A percentile compares a stretch with the other conserved stretches of the same genome.
These are phyloP conservation scores for Boletus subcaerulescens DNA, from an alignment of 768 basidiomycete species.

Conservation along the genomic window DNA sequence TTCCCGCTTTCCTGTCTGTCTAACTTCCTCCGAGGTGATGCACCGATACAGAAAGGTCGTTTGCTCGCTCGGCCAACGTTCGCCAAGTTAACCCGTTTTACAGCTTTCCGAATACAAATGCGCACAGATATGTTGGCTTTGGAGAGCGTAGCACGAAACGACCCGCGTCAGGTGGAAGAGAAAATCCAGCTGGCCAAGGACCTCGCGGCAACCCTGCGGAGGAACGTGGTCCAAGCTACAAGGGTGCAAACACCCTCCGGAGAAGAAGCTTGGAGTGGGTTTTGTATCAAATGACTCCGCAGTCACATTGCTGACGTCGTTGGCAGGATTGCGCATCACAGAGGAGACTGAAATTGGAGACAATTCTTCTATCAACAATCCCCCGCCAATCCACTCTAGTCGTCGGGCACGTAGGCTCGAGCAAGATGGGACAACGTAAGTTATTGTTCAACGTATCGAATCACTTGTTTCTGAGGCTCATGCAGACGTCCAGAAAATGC, in stretches of 20 bases:
- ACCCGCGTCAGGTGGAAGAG: constrained; percentile 48
- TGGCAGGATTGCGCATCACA: constrained; percentile 68
- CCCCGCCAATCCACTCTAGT: constrained; percentile 43
- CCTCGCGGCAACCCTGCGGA: constrained; percentile 68
- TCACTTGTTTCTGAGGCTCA: constrained; percentile 29
- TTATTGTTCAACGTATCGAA: constrained; percentile 23
- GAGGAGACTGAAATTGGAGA: constrained; percentile 83
- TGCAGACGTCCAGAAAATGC: constrained; percentile 28
- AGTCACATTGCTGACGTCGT: not conserved
- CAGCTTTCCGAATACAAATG: constrained; percentile 76
- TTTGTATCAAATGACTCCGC: not conserved
- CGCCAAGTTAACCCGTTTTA: constrained; percentile 2
- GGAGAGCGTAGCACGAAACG: constrained; percentile 38
- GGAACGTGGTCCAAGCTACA: constrained; percentile 83
- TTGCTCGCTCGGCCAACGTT: not conserved
- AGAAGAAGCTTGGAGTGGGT: constrained; percentile 59
- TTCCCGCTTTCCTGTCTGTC: not conserved
- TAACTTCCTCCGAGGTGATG: constrained; percentile 47
- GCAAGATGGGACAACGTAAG: constrained; percentile 34
- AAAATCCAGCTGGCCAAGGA: constrained; percentile 63
- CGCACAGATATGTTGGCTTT: constrained; percentile 49
- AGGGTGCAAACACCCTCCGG: constrained; percentile 37
- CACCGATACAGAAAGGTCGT: constrained; percentile 47
- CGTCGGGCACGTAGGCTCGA: constrained; percentile 47
- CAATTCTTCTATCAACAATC: constrained; percentile 73